Evolutionary conservation across 371 early-diverging fungal genomes (phyloP).

Genomic region (Mucor irregularis): DNA sequence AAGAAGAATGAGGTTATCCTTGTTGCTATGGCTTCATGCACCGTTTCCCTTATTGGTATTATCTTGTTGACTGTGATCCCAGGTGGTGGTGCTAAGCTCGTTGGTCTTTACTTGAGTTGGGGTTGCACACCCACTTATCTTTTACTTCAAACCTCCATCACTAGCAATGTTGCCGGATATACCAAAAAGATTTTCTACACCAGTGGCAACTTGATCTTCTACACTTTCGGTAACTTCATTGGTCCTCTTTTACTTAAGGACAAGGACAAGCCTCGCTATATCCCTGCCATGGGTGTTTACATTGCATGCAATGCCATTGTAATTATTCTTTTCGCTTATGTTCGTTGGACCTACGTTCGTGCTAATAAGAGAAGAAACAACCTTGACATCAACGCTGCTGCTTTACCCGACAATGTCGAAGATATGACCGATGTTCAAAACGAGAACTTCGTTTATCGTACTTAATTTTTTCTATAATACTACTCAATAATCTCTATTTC

Average conservation of each 20-base stretch:
- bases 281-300: slow-evolving; percentile 34
- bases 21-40: slow-evolving; percentile 3
- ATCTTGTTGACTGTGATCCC: slow-evolving; percentile 10
- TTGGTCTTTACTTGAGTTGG: slow-evolving; percentile 19
- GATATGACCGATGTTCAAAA: slow-evolving; percentile 22
- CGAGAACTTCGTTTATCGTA: slow-evolving; percentile 16
- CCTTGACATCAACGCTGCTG: background rate
- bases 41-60: slow-evolving; percentile 6
- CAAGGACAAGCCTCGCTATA: slow-evolving; percentile 27
- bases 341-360: slow-evolving; percentile 11
- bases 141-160: slow-evolving; percentile 12
- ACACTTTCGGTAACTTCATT: slow-evolving; percentile 23
- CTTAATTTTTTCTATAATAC: slow-evolving; percentile 1
- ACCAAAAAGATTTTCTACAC: slow-evolving; percentile 29
- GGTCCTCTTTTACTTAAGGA: slow-evolving; percentile 22
- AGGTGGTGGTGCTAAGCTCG: slow-evolving; percentile 7
- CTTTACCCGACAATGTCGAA: slow-evolving; percentile 16
- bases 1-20: slow-evolving; percentile 6
- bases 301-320: slow-evolving; percentile 26
- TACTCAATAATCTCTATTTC: slow-evolving; percentile 6
- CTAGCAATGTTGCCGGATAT: slow-evolving; percentile 28
- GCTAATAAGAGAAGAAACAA: slow-evolving; percentile 19
- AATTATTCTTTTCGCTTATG: slow-evolving; percentile 19
- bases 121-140: slow-evolving; percentile 14
- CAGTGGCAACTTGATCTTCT: slow-evolving; percentile 12